Base-by-base conservation (phyloP, 805 yeast species). In the Suhomyces faveliae region DNA sequence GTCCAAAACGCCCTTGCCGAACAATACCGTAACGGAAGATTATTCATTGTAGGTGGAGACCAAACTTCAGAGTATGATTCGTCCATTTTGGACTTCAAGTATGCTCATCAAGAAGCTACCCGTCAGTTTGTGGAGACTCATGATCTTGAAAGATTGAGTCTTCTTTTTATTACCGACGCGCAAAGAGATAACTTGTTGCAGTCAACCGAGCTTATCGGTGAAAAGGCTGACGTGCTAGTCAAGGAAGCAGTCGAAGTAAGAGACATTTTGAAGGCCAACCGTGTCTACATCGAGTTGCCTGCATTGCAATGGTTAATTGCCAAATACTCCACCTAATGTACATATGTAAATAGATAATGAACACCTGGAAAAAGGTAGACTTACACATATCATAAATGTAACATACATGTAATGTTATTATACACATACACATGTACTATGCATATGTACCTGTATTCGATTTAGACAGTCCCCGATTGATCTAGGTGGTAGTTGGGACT, bases 241-340 rank as follows among this genome's bases (percentile, higher is more conserved):
- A 84, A 85, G 63, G 95, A 89, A 59, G 86, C 85, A 19, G 80
- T 89, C 30, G 87, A 85, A 62, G 92, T 91, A 15, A 82, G 91
- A 67, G 96, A 90, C 63, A 59, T 91, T 44, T 78, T 91, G 52
- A 85, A 82, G 67, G 92, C 97, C 11, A 79, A 85, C 58, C 78
- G 89, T 54, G 72, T 90, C 49, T 80, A 81, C 56, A 78, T 90
- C 50, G 96, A 89, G 66, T 70, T 79, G 56, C 71, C 72, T 20
- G 91, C 96, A 1, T 77, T 90, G 55, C 80, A 83, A 61, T 84
- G 82, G 74, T 71, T 73, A 47, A 73, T 73, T 45, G 64, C 68
- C 46, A 67, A 60, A 55, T 64, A 71, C 56, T 45, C 53, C 52
- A 43, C 27, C 43, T 35, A 27, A 47, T 55, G 58, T 56, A 55